phyloP scores from a whole-genome alignment of 208 protist species.

The Acanthamoeba polyphaga region DNA sequence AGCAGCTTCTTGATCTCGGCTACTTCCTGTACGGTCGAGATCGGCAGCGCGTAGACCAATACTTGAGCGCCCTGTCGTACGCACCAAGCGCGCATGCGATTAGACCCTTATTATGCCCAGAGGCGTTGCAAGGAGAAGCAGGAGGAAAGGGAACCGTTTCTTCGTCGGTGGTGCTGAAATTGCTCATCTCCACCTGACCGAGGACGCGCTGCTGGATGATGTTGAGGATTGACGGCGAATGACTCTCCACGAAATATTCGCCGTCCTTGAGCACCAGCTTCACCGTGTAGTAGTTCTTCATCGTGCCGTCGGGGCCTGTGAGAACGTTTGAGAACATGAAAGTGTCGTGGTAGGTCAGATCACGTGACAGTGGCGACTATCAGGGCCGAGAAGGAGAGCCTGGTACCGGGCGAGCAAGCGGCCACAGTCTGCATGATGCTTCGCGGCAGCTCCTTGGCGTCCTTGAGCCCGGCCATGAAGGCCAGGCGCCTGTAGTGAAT shows the following conservation, averaged over 20 bases:
- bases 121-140: neutral
- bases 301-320: neutral
- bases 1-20: slow-evolving; percentile 50
- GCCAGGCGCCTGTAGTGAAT: neutral
- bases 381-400: neutral
- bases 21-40: slow-evolving; percentile 9
- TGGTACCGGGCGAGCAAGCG: neutral
- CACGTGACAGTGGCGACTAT: neutral
- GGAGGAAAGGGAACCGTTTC: neutral
- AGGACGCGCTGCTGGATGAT: slow-evolving; percentile 61
- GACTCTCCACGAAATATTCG: slow-evolving; percentile 90
- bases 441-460: neutral
- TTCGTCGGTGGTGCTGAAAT: neutral
- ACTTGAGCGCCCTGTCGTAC: neutral
- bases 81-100: neutral
- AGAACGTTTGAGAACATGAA: neutral
- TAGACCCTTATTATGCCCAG: neutral
- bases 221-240: slow-evolving; percentile 77
- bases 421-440: slow-evolving; percentile 33
- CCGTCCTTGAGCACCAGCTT: slow-evolving; percentile 87
- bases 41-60: slow-evolving; percentile 17
- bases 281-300: slow-evolving; percentile 89
- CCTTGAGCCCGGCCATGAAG: slow-evolving; percentile 62
- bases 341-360: neutral
- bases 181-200: slow-evolving; percentile 3